Base-by-base conservation (phyloP, 2,329 filamentous ascomycete genomes). In the Colletotrichum incanum region DNA sequence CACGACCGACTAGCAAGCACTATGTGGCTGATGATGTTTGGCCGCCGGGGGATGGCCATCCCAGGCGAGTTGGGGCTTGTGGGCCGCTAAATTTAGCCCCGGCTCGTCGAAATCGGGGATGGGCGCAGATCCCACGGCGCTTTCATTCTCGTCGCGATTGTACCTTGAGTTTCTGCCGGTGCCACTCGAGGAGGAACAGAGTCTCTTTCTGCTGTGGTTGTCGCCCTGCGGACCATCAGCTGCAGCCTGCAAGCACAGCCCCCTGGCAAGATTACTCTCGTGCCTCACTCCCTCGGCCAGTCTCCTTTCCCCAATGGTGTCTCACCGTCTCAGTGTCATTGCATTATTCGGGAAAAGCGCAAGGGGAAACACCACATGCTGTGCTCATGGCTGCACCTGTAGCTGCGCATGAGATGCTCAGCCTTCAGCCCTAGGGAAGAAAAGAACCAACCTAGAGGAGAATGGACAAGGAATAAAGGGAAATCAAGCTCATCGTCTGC, bases 341-440 rank as follows among this genome's bases (percentile, higher is more conserved):
- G 31, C 65, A 65, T 64, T 52, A 9, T 23, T 68, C 41, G 59
- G 66, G 59, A 60, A 64, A 47, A 64, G 66, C 66, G 66, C 66
- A 64, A 39, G 66, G 66, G 66, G 26, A 34, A 55, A 55, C 2
- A n/a, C 31, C 20, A 55, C 52, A 55, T 55, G 31, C 20, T 9
- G 7, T 28, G 14, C 34, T 62, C 28, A 6, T 28, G 49, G 49
- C 31, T 20, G 31, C n/a, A 34, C 58, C 34, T 28, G 34, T 5
- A 52, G 45, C 47, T 52, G 47, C 37, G 31, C 47, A n/a, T 43
- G 23, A 23, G 47, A 1, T 50, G 56, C 68, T 62, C 64, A 39
- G 68, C 64, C 68, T 56, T 71, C 68, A 71, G 68, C 68, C 64
- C 64, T 71, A 49, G 52, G 61, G 18, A 9, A 28, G 23, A 20